These are phyloP conservation scores for Cryphonectria japonica DNA, from an alignment of 2,329 filamentous ascomycete genomes.

Conservation along the genomic window DNA sequence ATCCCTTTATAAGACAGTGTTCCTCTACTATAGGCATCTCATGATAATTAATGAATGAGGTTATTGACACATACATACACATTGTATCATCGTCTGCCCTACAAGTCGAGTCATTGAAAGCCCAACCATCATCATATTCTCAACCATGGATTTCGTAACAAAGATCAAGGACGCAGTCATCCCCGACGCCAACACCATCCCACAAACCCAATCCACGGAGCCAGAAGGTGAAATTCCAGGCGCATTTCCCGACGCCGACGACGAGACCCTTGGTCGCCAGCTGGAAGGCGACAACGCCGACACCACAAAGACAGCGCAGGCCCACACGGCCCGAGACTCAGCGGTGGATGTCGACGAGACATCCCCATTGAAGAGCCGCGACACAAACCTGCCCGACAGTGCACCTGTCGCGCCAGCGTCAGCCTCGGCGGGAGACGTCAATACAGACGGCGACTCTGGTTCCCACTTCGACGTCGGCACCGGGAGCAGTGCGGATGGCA, in stretches of 20 bases:
- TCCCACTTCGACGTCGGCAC: background rate
- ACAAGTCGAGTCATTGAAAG: background rate
- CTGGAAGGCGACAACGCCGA: background rate
- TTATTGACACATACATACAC: background rate
- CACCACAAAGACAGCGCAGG: background rate
- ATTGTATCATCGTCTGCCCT: background rate
- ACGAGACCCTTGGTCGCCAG: background rate
- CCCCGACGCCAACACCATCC: conserved; percentile 5
- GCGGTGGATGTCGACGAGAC: background rate
- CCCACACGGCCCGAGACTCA: background rate
- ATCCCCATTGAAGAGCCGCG: background rate
- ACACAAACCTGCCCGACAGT: background rate
- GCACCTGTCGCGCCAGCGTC: background rate
- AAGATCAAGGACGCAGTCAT: conserved; percentile 11
- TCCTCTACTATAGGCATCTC: background rate
- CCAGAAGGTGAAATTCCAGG: conserved; percentile 1
- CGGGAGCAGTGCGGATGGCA: background rate
- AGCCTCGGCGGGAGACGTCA: background rate
- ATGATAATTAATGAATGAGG: too few relatives aligned
- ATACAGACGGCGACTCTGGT: too few relatives aligned
- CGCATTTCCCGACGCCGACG: conserved; percentile 7
- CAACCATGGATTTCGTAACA: conserved; percentile 1
- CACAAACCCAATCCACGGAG: background rate
- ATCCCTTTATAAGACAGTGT: background rate
- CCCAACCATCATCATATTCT: too few relatives aligned